phyloP scores from a whole-genome alignment of 2,329 filamentous ascomycete genomes.

The Plenodomus lindquistii region DNA sequence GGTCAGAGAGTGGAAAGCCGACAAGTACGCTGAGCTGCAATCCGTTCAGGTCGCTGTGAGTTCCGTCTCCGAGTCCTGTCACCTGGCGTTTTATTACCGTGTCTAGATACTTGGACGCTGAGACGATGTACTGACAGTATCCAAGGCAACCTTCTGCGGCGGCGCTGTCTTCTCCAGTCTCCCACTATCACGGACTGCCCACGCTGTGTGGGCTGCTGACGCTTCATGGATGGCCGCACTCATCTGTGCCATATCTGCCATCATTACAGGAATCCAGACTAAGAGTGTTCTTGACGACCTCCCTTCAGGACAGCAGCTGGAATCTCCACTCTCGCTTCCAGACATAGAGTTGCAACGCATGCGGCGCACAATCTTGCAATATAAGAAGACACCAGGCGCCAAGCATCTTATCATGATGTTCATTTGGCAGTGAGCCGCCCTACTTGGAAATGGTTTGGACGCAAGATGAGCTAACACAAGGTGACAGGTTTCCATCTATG shows the following conservation, averaged over 20 bases:
- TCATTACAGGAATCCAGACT: slow-evolving; percentile 34
- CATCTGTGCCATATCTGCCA: slow-evolving; percentile 31
- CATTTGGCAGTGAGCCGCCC: slow-evolving; percentile 23
- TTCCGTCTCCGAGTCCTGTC: too few relatives aligned
- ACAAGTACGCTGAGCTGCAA: slow-evolving; percentile 34
- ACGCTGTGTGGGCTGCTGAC: slow-evolving; percentile 25
- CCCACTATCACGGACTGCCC: slow-evolving; percentile 18
- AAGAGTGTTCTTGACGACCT: slow-evolving; percentile 35
- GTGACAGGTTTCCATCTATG: slow-evolving; percentile 27
- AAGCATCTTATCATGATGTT: slow-evolving; percentile 35
- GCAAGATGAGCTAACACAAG: not conserved
- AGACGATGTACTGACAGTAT: not conserved
- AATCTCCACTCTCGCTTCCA: slow-evolving; percentile 14
- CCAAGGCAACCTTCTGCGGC: slow-evolving; percentile 32
- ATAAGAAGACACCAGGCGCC: slow-evolving; percentile 25
- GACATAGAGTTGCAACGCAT: slow-evolving; percentile 26
- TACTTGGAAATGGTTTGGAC: not conserved
- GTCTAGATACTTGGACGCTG: too few relatives aligned
- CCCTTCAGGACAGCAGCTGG: slow-evolving; percentile 22
- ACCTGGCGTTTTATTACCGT: too few relatives aligned
- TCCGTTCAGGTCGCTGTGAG: slow-evolving; percentile 31
- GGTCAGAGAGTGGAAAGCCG: slow-evolving; percentile 28
- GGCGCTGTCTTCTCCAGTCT: slow-evolving; percentile 28
- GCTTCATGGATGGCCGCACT: slow-evolving; percentile 31
- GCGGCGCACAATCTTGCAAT: slow-evolving; percentile 24